Evolutionary conservation across 805 yeast species (phyloP), one percentile per base, ranked within the genome.

Genomic region (Sugiyamaella marilandica): DNA sequence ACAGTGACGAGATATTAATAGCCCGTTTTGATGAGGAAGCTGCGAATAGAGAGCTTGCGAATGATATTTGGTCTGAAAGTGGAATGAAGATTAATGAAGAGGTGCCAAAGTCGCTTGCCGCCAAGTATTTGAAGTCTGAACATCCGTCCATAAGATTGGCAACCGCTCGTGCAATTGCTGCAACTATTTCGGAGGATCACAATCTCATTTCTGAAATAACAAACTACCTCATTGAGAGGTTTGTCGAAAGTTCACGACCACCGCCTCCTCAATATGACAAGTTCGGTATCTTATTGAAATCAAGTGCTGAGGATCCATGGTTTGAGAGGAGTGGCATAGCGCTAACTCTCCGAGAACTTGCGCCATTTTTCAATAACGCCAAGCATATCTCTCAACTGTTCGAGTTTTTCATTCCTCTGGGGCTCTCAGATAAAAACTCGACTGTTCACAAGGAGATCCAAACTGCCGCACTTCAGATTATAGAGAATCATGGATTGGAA

Each of bases 61-160:
- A 70, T 16, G 84, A 92, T 1, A 87, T 94, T 54, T 94, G 97
- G 97, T 78, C 80, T 33, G 96, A 90, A 59, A 87, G 82, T 65
- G 72, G 72, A 1, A 58, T 82, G 55, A 58, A 63, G n/a, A 63
- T 85, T 41, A 71, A 75, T 2, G 60, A 62, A 0, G 69, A 70
- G 2, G 73, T 83, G 1, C 75, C 86, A 0, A 65, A 74, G 26
- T 74, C 89, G 47, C 68, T 82, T 32, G 50, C 63, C 0, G 43
- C 14, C 14, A 13, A 14, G 10, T 84, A 70, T 62, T 70, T 86
- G 47, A 81, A 75, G 21, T 75, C 76, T 50, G 63, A 64, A 18
- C 87, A 86, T 59, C 74, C 82, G 41, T 89, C 90, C 50, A 69
- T 89, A 48, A 79, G 97, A 55, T 66, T 81, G 8, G 83, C 96